These are phyloP conservation scores for Candida suzukii DNA, from an alignment of 805 yeast genomes.

Conservation along the genomic window DNA sequence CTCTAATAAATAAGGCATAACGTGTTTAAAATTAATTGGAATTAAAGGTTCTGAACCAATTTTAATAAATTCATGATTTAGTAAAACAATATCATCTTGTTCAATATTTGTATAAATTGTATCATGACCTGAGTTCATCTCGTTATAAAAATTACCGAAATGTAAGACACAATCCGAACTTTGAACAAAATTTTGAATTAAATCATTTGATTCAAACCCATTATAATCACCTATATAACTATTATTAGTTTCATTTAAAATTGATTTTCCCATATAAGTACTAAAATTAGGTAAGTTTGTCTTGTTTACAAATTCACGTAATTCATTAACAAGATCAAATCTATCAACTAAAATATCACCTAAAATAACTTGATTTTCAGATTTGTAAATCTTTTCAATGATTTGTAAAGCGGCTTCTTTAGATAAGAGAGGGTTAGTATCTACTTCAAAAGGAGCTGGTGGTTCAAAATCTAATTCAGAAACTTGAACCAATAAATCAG, in stretches of 20 bases:
- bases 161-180: constrained; percentile 61
- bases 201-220: constrained; percentile 48
- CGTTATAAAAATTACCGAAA: constrained; percentile 63
- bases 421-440: background rate
- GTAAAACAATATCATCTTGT: constrained; percentile 20
- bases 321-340: constrained; percentile 36
- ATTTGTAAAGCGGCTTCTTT: constrained; percentile 22
- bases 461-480: constrained; percentile 3
- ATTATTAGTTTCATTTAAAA: constrained; percentile 29
- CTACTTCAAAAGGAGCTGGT: too few relatives aligned
- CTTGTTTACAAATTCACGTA: constrained; percentile 29
- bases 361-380: constrained; percentile 57
- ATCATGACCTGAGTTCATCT: constrained; percentile 62
- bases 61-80: constrained; percentile 34
- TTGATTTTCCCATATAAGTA: constrained; percentile 32
- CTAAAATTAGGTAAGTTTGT: constrained; percentile 38
- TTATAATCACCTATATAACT: constrained; percentile 51
- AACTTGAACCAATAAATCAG: constrained; percentile 34
- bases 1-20: constrained; percentile 36
- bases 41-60: constrained; percentile 17
- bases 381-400: constrained; percentile 40
- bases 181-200: constrained; percentile 41
- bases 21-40: constrained; percentile 39
- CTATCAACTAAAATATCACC: constrained; percentile 70
- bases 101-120: constrained; percentile 35